phyloP scores from a whole-genome alignment of 73 alveolate species.

The Blepharisma japonicum region DNA sequence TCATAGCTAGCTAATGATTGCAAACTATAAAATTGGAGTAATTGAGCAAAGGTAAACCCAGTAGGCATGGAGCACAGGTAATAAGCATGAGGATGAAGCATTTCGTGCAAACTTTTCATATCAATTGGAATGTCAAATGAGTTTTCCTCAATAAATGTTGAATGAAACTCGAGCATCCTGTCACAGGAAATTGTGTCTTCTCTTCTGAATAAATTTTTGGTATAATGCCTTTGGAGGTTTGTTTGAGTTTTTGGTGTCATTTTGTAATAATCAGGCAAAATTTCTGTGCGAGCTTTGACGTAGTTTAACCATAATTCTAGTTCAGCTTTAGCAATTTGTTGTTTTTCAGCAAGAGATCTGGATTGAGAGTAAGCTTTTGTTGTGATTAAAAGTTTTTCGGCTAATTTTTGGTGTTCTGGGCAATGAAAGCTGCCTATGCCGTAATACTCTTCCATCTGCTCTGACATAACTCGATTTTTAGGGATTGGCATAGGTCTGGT shows the following conservation, averaged over 20 bases:
- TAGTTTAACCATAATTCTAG: neutral
- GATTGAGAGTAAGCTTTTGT: neutral
- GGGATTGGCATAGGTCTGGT: conserved; percentile 7
- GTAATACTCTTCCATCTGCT: conserved; percentile 21
- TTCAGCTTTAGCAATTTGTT: neutral
- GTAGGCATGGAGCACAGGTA: conserved; percentile 36
- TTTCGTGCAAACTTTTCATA: conserved; percentile 43
- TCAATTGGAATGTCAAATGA: conserved; percentile 53
- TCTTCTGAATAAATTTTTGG: neutral
- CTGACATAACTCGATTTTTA: neutral
- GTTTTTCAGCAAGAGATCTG: neutral
- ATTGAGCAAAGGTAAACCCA: conserved; percentile 40
- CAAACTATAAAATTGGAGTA: conserved; percentile 37
- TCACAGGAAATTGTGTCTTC: neutral
- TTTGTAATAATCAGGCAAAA: neutral
- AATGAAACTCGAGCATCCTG: conserved; percentile 49
- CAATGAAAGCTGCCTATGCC: conserved; percentile 22
- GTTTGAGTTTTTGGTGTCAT: neutral
- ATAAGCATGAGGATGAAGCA: conserved; percentile 63
- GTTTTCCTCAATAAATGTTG: conserved; percentile 30
- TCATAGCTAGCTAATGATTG: conserved; percentile 57
- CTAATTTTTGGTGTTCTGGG: conserved; percentile 1
- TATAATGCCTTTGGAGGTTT: neutral
- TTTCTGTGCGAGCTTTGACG: neutral
- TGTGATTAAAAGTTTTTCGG: neutral